phyloP scores from a whole-genome alignment of 768 basidiomycete genomes.

The Boletus tomentosulus region DNA sequence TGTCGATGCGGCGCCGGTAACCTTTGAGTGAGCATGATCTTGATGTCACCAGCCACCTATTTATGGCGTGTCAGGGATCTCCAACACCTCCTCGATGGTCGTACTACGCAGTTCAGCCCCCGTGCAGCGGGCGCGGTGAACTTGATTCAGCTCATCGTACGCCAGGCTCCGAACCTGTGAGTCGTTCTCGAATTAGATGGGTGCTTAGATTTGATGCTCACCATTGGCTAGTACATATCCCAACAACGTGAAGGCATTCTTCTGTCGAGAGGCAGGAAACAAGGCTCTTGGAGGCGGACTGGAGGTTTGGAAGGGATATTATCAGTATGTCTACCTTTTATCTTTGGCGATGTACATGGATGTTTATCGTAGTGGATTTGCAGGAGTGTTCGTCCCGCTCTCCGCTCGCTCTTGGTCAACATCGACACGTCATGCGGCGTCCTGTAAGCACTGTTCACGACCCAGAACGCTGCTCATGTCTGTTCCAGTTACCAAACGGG shows the following conservation, averaged over 20 bases:
- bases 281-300: constrained; percentile 30
- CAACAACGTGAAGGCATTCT: constrained; percentile 46
- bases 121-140: constrained; percentile 39
- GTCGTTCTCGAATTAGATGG: constrained; percentile 11
- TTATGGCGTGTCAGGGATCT: too few relatives aligned
- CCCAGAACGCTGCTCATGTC: not conserved
- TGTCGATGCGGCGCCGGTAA: constrained; percentile 34
- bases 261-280: constrained; percentile 33
- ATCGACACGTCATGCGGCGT: constrained; percentile 45
- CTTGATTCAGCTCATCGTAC: constrained; percentile 45
- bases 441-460: constrained; percentile 31
- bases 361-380: not conserved
- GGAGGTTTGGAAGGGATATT: constrained; percentile 47
- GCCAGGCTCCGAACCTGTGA: constrained; percentile 45
- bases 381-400: constrained; percentile 46
- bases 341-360: not conserved
- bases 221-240: constrained; percentile 34
- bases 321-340: constrained; percentile 37
- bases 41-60: too few relatives aligned
- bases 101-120: constrained; percentile 18
- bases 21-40: constrained; percentile 30
- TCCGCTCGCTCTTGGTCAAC: constrained; percentile 39
- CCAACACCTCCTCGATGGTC: too few relatives aligned
- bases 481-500: constrained; percentile 25
- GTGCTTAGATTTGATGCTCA: not conserved